phyloP scores from a whole-genome alignment of 331 rosid species.

The Ulmus americana region DNA sequence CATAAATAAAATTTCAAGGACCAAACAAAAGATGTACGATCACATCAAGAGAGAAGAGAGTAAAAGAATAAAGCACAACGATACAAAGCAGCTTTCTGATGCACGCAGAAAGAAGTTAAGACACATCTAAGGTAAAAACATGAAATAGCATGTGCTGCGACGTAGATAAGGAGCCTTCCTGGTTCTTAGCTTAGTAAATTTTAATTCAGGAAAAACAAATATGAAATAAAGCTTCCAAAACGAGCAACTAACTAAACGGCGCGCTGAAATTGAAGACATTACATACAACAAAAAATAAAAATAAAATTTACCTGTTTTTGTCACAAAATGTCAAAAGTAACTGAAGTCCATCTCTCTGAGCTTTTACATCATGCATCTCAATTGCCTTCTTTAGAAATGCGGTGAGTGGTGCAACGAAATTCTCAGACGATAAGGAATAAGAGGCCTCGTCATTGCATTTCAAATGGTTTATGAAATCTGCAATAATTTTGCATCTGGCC shows the following conservation, averaged over 20 bases:
- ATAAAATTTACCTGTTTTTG: slow-evolving; percentile 51
- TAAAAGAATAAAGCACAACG: slow-evolving; percentile 2
- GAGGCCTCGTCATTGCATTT: slow-evolving; percentile 36
- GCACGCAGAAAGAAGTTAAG: neutral
- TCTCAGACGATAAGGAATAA: slow-evolving; percentile 36
- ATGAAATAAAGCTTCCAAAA: too few species aligned
- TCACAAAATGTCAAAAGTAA: slow-evolving; percentile 50
- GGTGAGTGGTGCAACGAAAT: slow-evolving; percentile 49
- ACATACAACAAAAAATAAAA: neutral
- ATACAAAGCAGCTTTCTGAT: slow-evolving; percentile 2
- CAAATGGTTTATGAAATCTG: slow-evolving; percentile 47
- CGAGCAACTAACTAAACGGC: too few species aligned
- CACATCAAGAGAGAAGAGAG: slow-evolving; percentile 11
- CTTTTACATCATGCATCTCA: slow-evolving; percentile 43
- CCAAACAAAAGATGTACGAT: slow-evolving; percentile 16
- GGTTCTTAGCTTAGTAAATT: neutral
- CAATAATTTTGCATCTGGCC: slow-evolving; percentile 58
- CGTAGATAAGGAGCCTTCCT: neutral
- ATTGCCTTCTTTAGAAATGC: slow-evolving; percentile 58
- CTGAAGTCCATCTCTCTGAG: slow-evolving; percentile 58
- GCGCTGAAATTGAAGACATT: too few species aligned
- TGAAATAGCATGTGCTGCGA: neutral
- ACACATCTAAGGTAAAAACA: slow-evolving; percentile 10
- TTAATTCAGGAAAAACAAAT: neutral
- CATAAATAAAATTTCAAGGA: slow-evolving; percentile 11